Evolutionary conservation across 1,139 yeast species (phyloP).

Genomic region (Sugiyamaella japonica): DNA sequence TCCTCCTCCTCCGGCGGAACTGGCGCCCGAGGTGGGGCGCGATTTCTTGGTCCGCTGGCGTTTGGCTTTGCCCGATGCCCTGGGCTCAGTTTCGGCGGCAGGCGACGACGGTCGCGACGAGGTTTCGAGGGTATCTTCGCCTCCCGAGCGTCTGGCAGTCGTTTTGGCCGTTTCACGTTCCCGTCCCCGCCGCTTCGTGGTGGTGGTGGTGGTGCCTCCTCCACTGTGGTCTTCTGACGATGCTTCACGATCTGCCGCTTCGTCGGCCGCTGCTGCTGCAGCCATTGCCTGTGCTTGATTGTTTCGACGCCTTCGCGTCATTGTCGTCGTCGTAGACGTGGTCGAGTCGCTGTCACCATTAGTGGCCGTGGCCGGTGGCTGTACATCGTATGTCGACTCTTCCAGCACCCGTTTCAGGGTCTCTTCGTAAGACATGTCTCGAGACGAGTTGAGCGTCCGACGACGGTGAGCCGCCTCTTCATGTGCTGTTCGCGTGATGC

Average conservation of each 20-base stretch:
- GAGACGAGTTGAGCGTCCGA: slow-evolving; percentile 39
- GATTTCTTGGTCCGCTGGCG: slow-evolving; percentile 6
- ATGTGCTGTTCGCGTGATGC: neutral
- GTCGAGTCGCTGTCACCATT: slow-evolving; percentile 7
- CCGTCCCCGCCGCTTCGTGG: slow-evolving; percentile 3
- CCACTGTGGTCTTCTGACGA: slow-evolving; percentile 16
- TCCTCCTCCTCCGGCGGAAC: slow-evolving; percentile 20
- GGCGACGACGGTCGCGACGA: slow-evolving; percentile 12
- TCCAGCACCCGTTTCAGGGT: slow-evolving; percentile 68
- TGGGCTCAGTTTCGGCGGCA: neutral
- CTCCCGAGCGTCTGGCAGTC: neutral
- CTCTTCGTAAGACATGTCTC: slow-evolving; percentile 64
- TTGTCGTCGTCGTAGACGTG: neutral
- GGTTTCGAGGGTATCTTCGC: neutral
- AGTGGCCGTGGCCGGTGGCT: neutral
- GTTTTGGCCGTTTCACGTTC: slow-evolving; percentile 6
- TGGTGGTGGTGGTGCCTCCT: neutral
- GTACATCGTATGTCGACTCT: slow-evolving; percentile 61
- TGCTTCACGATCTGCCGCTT: slow-evolving; percentile 1
- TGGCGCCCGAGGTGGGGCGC: slow-evolving; percentile 4
- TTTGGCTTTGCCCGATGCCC: slow-evolving; percentile 3
- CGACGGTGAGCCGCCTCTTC: slow-evolving; percentile 27
- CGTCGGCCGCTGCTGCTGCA: too few relatives aligned
- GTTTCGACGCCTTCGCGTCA: slow-evolving; percentile 3
- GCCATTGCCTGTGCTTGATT: neutral